Evolutionary conservation across 805 yeast genomes (phyloP), one percentile per base, ranked within the genome.

Genomic region (Candida xyloterini): DNA sequence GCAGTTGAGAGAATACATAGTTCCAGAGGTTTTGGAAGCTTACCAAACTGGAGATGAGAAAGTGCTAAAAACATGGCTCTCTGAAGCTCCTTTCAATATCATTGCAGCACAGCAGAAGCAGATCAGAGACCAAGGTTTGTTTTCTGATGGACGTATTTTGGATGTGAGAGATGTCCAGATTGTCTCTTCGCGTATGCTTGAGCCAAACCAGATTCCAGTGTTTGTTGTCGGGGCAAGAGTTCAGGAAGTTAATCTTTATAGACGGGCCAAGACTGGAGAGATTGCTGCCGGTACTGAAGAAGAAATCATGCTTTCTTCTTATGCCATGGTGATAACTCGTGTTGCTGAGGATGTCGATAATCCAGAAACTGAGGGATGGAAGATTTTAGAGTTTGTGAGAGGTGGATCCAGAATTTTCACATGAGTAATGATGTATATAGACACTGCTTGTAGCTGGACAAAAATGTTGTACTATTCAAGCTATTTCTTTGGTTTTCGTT

Each of bases 161-260:
- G 99, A 93, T 61, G 86, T 93, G 53, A 80, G 99, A 68, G 95
- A 95, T 37, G 95, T 90, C 30, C 98, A 91, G 51, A 81, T 93
- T 50, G 83, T 87, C 42, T 83, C 89, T 46, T 88, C 95, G 47
- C 89, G 87, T 69, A 68, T 82, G 53, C 74, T 93, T 44, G 91
- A 87, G 56, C 97, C 97, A 26, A 84, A 88, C 51, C 91, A 91
- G 60, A 73, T 79, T 25, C 99, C 99, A 10, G 97, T 91, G 14
- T 68, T 88, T 49, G 96, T 93, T 38, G 86, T 89, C 46, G 85
- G 95, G 35, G 89, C 97, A 60, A 80, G 99, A 63, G 98, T 96
- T 7, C 99, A 93, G 69, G 99, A 93, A 60, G 80, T 95, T 44
- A 91, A 86, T 58, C 68, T 88, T 47, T 93, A 80, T 72, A 83